Evolutionary conservation across 352 stramenopile species (phyloP).

Genomic region (Phytophthora agathidicida): DNA sequence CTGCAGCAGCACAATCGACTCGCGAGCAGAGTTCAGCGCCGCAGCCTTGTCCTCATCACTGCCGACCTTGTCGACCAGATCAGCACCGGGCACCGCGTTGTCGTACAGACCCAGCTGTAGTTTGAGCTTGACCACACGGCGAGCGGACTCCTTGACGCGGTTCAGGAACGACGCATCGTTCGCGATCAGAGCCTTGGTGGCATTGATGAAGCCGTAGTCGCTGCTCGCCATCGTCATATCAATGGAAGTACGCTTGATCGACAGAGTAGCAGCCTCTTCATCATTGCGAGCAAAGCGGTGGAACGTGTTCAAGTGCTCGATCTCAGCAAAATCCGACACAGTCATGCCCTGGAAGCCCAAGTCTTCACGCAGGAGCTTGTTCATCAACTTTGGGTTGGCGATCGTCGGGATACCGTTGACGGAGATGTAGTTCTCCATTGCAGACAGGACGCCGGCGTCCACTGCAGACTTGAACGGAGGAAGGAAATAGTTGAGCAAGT

Average conservation of each 20-base stretch:
- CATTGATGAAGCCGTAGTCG: slow-evolving; percentile 57
- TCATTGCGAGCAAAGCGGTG: slow-evolving; percentile 53
- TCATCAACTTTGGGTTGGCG: slow-evolving; percentile 74
- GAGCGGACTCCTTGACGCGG: slow-evolving; percentile 62
- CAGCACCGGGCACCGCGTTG: slow-evolving; percentile 53
- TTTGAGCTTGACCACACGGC: slow-evolving; percentile 78
- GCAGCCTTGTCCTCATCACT: slow-evolving; percentile 46
- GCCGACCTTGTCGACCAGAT: slow-evolving; percentile 52
- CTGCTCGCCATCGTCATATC: slow-evolving; percentile 91
- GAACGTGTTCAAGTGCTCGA: slow-evolving; percentile 78
- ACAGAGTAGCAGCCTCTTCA: slow-evolving; percentile 59
- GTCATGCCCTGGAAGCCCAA: slow-evolving; percentile 85
- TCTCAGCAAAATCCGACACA: slow-evolving; percentile 92
- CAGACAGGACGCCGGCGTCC: slow-evolving; percentile 72
- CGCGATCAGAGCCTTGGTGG: slow-evolving; percentile 53
- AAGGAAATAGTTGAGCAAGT: slow-evolving; percentile 83
- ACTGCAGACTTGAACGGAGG: slow-evolving; percentile 79
- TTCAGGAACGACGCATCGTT: slow-evolving; percentile 34
- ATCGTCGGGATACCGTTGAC: slow-evolving; percentile 91
- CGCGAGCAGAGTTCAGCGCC: slow-evolving; percentile 61
- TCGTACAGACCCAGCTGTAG: slow-evolving; percentile 69
- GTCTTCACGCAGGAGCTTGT: slow-evolving; percentile 76
- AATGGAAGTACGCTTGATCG: slow-evolving; percentile 77
- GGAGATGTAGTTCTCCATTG: slow-evolving; percentile 94
- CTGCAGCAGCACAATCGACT: slow-evolving; percentile 85